phyloP scores from a whole-genome alignment of 306 rosid species.

The Acacia confusa region DNA sequence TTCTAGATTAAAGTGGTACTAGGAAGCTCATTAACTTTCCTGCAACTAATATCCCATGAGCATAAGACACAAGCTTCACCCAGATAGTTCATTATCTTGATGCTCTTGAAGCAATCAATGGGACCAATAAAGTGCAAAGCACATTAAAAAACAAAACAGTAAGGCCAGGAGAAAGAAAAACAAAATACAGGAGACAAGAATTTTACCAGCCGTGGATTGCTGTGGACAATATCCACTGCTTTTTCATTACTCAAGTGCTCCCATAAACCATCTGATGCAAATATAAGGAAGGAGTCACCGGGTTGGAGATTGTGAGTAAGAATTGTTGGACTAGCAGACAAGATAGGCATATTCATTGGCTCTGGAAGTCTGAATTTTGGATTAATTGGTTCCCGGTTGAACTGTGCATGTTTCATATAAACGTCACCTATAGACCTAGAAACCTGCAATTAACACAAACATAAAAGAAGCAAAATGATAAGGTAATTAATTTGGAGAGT shows the following conservation, averaged over 20 bases:
- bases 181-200: constrained; percentile 24
- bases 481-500: neutral
- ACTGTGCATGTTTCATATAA: constrained; percentile 81
- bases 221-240: constrained; percentile 89
- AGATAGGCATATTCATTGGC: constrained; percentile 79
- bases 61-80: neutral
- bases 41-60: neutral
- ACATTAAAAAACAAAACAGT: constrained; percentile 15
- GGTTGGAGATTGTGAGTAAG: constrained; percentile 77
- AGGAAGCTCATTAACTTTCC: neutral
- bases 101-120: constrained; percentile 6
- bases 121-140: neutral
- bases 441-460: constrained; percentile 64
- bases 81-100: neutral
- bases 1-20: neutral
- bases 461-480: constrained; percentile 8
- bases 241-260: constrained; percentile 87
- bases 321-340: constrained; percentile 78
- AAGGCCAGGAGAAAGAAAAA: constrained; percentile 20
- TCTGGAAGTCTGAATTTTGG: constrained; percentile 82
- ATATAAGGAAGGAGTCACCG: constrained; percentile 91
- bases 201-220: constrained; percentile 70
- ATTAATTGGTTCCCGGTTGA: constrained; percentile 69
- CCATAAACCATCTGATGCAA: constrained; percentile 99
- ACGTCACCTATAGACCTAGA: constrained; percentile 92